phyloP scores from a whole-genome alignment of 2,329 filamentous ascomycete genomes.

The Alternaria metachromatica region DNA sequence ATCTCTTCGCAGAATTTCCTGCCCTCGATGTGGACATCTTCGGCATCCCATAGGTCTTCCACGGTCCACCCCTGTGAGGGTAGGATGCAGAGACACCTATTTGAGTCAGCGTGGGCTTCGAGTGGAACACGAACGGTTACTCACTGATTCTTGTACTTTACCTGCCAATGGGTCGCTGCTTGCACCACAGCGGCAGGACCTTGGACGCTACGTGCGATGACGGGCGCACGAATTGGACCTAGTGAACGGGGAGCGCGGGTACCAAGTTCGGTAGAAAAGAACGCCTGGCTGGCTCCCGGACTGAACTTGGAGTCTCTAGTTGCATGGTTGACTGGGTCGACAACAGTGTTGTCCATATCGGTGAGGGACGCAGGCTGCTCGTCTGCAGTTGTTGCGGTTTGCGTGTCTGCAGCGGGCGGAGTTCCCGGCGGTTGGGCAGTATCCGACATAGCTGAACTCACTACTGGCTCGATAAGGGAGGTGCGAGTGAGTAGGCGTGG shows the following conservation, averaged over 20 bases:
- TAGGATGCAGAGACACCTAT: conserved; percentile 34
- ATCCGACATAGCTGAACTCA: neutral
- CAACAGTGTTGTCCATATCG: conserved; percentile 16
- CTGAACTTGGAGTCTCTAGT: conserved; percentile 8
- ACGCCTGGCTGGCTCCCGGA: conserved; percentile 17
- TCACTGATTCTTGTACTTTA: conserved; percentile 25
- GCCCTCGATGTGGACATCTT: conserved; percentile 43
- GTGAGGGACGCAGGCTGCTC: neutral
- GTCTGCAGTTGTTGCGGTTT: neutral
- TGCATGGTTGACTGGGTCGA: neutral
- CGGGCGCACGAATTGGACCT: conserved; percentile 22
- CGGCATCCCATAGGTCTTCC: conserved; percentile 43
- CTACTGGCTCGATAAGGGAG: conserved; percentile 6
- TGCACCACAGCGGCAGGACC: conserved; percentile 20
- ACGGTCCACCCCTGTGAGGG: conserved; percentile 33
- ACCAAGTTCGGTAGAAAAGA: conserved; percentile 42
- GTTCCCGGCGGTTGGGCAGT: neutral
- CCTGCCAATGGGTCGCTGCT: conserved; percentile 29
- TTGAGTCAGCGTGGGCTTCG: neutral
- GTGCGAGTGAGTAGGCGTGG: neutral
- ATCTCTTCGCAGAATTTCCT: conserved; percentile 35
- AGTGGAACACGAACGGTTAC: neutral
- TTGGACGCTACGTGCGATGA: conserved; percentile 35
- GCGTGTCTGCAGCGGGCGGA: conserved; percentile 1
- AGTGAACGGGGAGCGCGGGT: conserved; percentile 20